phyloP scores from a whole-genome alignment of 257 asterid species.

The Eustoma russellianum region DNA sequence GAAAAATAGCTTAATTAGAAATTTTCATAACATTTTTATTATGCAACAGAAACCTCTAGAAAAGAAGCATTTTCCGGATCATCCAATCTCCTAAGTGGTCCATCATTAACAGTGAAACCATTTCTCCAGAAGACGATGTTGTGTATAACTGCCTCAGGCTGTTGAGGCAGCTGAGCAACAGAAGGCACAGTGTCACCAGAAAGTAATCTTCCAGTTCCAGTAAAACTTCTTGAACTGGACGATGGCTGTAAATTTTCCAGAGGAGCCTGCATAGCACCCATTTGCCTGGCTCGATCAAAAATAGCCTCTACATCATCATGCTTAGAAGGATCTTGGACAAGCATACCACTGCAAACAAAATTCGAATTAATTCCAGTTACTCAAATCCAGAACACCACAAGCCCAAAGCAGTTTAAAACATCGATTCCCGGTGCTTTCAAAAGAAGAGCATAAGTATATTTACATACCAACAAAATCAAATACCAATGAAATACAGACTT shows the following conservation, averaged over 20 bases:
- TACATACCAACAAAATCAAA: too few relatives aligned
- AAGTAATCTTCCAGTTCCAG: conserved; percentile 80
- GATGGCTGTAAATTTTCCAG: conserved; percentile 50
- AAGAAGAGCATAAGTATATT: not conserved
- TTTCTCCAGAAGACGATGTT: conserved; percentile 93
- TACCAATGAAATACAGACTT: too few relatives aligned
- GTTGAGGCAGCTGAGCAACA: conserved; percentile 59
- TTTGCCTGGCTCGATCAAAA: conserved; percentile 45
- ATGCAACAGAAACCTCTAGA: conserved; percentile 48
- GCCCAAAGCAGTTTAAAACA: not conserved
- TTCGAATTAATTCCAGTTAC: conserved; percentile 8
- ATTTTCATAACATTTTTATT: too few relatives aligned
- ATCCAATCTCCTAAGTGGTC: conserved; percentile 87
- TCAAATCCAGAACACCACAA: conserved; percentile 1
- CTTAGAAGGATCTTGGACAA: conserved; percentile 48
- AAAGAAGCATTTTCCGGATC: conserved; percentile 86
- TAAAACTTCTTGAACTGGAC: conserved; percentile 69
- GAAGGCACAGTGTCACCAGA: conserved; percentile 56
- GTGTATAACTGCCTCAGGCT: conserved; percentile 69
- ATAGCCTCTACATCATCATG: conserved; percentile 38
- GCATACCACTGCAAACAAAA: conserved; percentile 67
- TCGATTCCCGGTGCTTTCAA: not conserved
- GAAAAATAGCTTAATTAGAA: too few relatives aligned
- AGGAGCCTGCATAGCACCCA: conserved; percentile 66
- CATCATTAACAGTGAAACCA: conserved; percentile 88